A percentile compares a stretch with the other conserved stretches of the same genome.
These are phyloP conservation scores for Pythium rhizo-oryzae DNA, from an alignment of 352 stramenopile genomes.

Conservation along the genomic window DNA sequence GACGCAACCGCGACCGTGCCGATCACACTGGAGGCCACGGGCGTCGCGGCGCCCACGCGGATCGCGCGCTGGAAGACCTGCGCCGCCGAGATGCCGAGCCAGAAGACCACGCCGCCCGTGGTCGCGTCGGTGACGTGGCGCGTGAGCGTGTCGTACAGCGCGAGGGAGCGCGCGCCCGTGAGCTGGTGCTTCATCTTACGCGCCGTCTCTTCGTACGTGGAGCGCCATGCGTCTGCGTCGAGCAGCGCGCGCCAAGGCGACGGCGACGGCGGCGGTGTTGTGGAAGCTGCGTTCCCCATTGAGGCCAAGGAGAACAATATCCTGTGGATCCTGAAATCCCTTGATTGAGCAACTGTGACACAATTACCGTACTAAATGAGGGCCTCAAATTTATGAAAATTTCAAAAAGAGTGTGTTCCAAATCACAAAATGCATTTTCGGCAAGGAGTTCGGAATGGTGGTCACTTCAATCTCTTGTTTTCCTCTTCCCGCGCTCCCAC, in stretches of 20 bases:
- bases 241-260: too few relatives aligned
- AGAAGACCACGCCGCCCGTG: constrained; percentile 37
- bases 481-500: too few relatives aligned
- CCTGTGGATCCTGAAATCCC: too few relatives aligned
- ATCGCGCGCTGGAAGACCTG: constrained; percentile 31
- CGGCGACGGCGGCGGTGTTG: neutral
- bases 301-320: too few relatives aligned
- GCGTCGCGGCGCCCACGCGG: constrained; percentile 32
- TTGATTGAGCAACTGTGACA: too few relatives aligned
- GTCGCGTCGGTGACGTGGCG: constrained; percentile 33
- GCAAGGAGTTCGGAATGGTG: too few relatives aligned
- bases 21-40: constrained; percentile 23
- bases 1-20: constrained; percentile 34
- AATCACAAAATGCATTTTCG: too few relatives aligned
- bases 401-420: too few relatives aligned
- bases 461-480: too few relatives aligned
- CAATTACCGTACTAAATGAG: too few relatives aligned
- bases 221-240: constrained; percentile 14
- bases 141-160: constrained; percentile 28
- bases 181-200: constrained; percentile 21
- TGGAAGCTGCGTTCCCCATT: too few relatives aligned
- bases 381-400: too few relatives aligned
- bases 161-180: constrained; percentile 21
- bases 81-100: constrained; percentile 32
- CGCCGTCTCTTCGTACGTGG: neutral